A percentile compares a stretch with the other conserved stretches of the same genome.
phyloP scores from a whole-genome alignment of 1,284 basidiomycete genomes.

The Phlebopus sp. region DNA sequence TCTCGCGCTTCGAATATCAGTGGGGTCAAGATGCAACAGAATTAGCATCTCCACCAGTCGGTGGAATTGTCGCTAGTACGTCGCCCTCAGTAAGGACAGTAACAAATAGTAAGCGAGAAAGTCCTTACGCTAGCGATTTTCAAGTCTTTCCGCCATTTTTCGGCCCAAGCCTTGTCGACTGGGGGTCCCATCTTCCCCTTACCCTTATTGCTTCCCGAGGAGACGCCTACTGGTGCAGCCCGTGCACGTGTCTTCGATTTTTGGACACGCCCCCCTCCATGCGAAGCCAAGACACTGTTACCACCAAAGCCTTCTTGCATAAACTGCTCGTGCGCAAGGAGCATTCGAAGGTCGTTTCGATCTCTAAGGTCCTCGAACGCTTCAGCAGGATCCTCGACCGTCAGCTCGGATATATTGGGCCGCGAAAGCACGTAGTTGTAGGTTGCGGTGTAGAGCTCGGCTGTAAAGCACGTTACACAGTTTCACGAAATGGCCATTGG shows the following conservation, averaged over 20 bases:
- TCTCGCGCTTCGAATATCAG: constrained; percentile 53
- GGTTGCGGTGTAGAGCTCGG: constrained; percentile 84
- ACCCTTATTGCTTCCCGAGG: constrained; percentile 25
- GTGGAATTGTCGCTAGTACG: constrained; percentile 81
- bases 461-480: constrained; percentile 38
- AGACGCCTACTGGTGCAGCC: constrained; percentile 34
- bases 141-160: constrained; percentile 74
- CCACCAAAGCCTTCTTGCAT: constrained; percentile 58
- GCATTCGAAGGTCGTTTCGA: constrained; percentile 83
- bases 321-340: constrained; percentile 65
- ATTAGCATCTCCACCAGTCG: constrained; percentile 92
- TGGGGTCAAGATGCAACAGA: constrained; percentile 67
- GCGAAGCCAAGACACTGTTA: constrained; percentile 22
- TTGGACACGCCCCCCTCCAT: constrained; percentile 46
- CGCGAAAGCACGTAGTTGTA: constrained; percentile 75
- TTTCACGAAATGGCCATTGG: neutral
- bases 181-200: constrained; percentile 76
- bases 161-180: constrained; percentile 75
- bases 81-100: constrained; percentile 5
- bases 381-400: constrained; percentile 96
- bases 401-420: constrained; percentile 80
- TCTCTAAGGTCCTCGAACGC: constrained; percentile 94
- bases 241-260: constrained; percentile 35
- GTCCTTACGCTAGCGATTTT: constrained; percentile 84
- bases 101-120: constrained; percentile 5